These are phyloP conservation scores for Populus davidiana DNA, from an alignment of 345 rosid species.

Conservation along the genomic window DNA sequence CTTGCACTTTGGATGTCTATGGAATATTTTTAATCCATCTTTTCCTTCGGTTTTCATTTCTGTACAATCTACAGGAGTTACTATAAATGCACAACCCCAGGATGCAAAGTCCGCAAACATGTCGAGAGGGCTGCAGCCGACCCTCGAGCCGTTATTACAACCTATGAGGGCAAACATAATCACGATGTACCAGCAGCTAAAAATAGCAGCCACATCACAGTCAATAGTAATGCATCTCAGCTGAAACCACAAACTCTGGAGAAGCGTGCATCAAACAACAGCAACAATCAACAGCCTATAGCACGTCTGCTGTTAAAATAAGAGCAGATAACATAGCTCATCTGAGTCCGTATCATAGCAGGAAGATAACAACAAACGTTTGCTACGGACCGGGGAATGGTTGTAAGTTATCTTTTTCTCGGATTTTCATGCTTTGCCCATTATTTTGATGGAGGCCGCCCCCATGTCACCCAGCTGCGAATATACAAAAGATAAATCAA, in stretches of 20 bases:
- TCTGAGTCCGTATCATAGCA: neutral
- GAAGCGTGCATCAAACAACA: slow-evolving; percentile 22
- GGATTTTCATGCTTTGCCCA: slow-evolving; percentile 12
- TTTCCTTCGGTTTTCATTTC: neutral
- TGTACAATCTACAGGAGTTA: slow-evolving; percentile 58
- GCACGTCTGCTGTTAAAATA: slow-evolving; percentile 60
- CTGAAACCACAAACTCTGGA: slow-evolving; percentile 21
- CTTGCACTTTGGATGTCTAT: neutral
- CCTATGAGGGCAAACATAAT: slow-evolving; percentile 91
- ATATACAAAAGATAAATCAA: neutral
- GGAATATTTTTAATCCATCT: neutral
- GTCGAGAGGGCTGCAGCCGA: slow-evolving; percentile 87
- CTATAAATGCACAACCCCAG: slow-evolving; percentile 78
- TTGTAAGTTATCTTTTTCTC: slow-evolving; percentile 5
- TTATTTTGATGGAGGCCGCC: slow-evolving; percentile 10
- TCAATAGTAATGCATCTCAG: slow-evolving; percentile 17
- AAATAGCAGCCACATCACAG: slow-evolving; percentile 41
- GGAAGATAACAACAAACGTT: slow-evolving; percentile 1
- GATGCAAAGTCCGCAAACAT: slow-evolving; percentile 91
- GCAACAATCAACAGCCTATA: slow-evolving; percentile 42
- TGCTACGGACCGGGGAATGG: slow-evolving; percentile 6
- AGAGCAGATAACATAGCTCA: slow-evolving; percentile 46
- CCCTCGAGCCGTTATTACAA: slow-evolving; percentile 76
- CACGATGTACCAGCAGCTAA: slow-evolving; percentile 74
- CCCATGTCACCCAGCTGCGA: neutral